Conservation (phyloP, 2,329 filamentous ascomycete genomes). For the Golovinomyces cichoracearum region DNA sequence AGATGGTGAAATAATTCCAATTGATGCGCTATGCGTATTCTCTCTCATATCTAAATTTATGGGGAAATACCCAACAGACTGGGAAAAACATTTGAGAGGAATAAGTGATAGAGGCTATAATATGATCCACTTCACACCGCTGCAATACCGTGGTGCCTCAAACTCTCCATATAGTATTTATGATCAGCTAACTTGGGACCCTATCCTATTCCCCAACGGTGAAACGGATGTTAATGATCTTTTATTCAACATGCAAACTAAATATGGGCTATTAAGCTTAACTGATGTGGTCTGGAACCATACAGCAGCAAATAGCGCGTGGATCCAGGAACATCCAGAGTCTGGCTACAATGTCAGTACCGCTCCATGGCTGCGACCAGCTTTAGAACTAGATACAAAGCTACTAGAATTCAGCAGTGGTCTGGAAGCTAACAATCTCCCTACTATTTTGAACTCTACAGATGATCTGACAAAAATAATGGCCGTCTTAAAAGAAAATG, state of each 20-base stretch:
- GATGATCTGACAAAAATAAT: constrained; percentile 61
- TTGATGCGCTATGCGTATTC: constrained; percentile 73
- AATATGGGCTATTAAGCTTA: constrained; percentile 62
- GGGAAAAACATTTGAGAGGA: constrained; percentile 67
- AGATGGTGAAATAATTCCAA: constrained; percentile 45
- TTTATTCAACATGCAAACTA: constrained; percentile 55
- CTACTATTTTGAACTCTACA: constrained; percentile 40
- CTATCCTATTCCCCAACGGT: constrained; percentile 54
- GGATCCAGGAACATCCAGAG: constrained; percentile 84
- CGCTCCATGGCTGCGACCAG: constrained; percentile 49
- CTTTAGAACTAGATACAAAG: constrained; percentile 52
- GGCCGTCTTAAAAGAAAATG: constrained; percentile 56
- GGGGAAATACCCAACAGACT: constrained; percentile 71
- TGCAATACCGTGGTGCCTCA: constrained; percentile 67
- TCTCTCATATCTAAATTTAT: constrained; percentile 96
- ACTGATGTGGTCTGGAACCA: constrained; percentile 97
- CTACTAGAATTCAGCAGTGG: constrained; percentile 39
- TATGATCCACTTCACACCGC: constrained; percentile 93
- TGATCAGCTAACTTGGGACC: constrained; percentile 74
- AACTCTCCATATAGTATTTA: constrained; percentile 96
- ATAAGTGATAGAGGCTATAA: constrained; percentile 89
- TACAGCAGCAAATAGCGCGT: constrained; percentile 82
- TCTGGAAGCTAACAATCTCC: constrained; percentile 42
- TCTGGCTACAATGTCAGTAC: constrained; percentile 85
- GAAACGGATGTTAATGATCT: constrained; percentile 57